Base-by-base conservation (phyloP, 148 eudicot genomes). In the Simmondsia chinensis region DNA sequence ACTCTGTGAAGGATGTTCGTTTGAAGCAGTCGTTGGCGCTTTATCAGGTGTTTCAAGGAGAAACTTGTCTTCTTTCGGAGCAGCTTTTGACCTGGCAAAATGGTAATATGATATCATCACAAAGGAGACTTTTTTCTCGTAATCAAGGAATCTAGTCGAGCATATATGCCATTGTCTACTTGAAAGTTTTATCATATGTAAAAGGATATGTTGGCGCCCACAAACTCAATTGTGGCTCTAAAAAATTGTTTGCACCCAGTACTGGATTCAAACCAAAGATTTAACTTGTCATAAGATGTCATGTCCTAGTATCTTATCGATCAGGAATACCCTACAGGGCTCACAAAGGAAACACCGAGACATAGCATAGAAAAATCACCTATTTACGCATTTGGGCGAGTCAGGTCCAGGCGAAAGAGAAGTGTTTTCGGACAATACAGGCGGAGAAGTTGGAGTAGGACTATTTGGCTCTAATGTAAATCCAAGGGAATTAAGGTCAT, bases 401-500 rank as follows among this genome's bases (percentile, higher is more conserved):
- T 61, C 71, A 46, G 69, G 56, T 40, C 67, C 52, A 41, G 57
- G 66, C 52, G 67, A 35, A 59, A 56, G 23, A 36, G 76, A 45
- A 35, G 64, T 69, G 52, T 57, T 73, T 46, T 68, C 61, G 19
- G 63, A 47, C 43, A 54, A 52, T 36, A 52, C 15, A 31, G 65
- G 53, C 50, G 76, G 56, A 58, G 87, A 58, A 53, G 63, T 47
- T 48, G 59, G 66, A 9, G 63, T 36, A 28, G 83, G 72, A 66
- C 47, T 72, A 20, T 37, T 50, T 16, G 94, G 86, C 66, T 88
- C 94, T 54, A 88, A 68, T 17, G 66, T 70, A 65, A 91, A 93
- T 41, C 83, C 94, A 24, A 93, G 56, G 7, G 61, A 54, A 44
- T 80, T 79, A 38, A 89, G 75, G 63, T 77, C 58, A 27, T 62